Conservation (phyloP, 768 basidiomycete species). For the Cystofilobasidium bisporidii region DNA sequence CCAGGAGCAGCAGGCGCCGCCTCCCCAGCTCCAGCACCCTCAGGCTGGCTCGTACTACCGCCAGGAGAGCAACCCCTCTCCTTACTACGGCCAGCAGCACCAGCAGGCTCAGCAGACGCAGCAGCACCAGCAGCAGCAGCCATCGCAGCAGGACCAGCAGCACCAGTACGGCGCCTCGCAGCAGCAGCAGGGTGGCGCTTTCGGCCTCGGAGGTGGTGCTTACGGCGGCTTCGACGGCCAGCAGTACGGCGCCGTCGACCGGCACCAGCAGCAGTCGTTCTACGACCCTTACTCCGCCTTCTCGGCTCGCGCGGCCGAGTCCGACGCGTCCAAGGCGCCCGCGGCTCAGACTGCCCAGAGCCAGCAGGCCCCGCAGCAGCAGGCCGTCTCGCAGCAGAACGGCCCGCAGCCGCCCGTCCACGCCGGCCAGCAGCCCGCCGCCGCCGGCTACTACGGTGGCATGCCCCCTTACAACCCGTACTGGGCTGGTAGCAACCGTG, state of each 20-base stretch:
- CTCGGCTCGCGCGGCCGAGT: conserved; percentile 19
- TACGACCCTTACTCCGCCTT: conserved; percentile 28
- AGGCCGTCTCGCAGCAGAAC: conserved; percentile 23
- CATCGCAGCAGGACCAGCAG: conserved; percentile 7
- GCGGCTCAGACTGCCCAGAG: conserved; percentile 32
- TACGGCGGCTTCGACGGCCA: conserved; percentile 2
- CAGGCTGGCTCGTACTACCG: conserved; percentile 27
- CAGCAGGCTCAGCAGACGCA: conserved; percentile 30
- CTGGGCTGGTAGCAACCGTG: conserved; percentile 27
- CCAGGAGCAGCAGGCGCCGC: conserved; percentile 29
- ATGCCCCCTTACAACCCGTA: conserved; percentile 29
- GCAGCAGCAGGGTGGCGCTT: conserved; percentile 22
- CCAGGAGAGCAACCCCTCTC: conserved; percentile 23
- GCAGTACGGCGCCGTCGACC: not conserved
- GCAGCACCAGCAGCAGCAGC: conserved; percentile 26
- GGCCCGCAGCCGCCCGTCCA: conserved; percentile 25
- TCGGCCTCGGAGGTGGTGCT: not conserved
- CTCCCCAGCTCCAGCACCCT: conserved; percentile 32
- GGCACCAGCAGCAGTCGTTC: conserved; percentile 29
- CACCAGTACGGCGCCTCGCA: conserved; percentile 31
- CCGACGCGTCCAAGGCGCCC: conserved; percentile 11
- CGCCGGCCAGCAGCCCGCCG: conserved; percentile 22
- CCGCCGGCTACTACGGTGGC: conserved; percentile 19
- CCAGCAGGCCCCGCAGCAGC: conserved; percentile 30
- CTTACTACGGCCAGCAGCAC: conserved; percentile 31